Evolutionary conservation across 495 filamentous ascomycete genomes (phyloP), one percentile per base, ranked within the genome.

Genomic region (Amorphotheca resinae): DNA sequence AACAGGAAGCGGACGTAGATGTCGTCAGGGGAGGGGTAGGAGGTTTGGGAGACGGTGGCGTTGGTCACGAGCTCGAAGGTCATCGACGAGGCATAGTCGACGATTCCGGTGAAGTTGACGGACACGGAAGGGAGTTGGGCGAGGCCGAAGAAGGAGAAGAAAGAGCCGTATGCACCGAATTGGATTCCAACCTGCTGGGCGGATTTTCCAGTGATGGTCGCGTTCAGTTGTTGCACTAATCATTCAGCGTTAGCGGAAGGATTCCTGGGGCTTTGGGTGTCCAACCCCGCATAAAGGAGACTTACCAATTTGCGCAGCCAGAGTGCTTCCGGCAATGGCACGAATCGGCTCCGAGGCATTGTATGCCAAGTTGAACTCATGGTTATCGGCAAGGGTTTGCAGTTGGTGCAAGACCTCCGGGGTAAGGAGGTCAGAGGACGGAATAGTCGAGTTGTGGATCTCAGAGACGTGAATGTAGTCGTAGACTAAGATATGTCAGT

Each of bases 1-100:
- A 88, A 76, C 9, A 83, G 60, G 63, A 88, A 87, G 30, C 86
- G 76, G 22, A 93, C 79, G 46, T 67, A 74, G 28, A 89, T 66
- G 33, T 84, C 68, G 15, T 70, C 61, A 5, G 56, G 49, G 23
- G 54, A 52, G 0, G 81, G 79, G 69, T 80, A 57, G 48, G 55
- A 12, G 51, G 55, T 37, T 1, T 55, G 50, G 33, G 47, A 36
- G 16, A 54, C 51, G 46, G 55, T 46, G 47, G 65, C 53, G 60
- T 72, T 59, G 48, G 82, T 86, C 51, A 82, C 79, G 6, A 93
- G 69, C 64, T 93, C 86, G 46, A 88, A 80, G 3, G 71, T 62
- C 57, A 89, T 72, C 22, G 76, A 72, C 20, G 74, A 73, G 9
- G 79, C 83, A 44, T 76, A 82, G 44, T 75, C 72, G 2, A 79